Evolutionary conservation across 495 filamentous ascomycete species (phyloP), one percentile per base, ranked within the genome.

Genomic region (Paragyromitra xinjiangensis): DNA sequence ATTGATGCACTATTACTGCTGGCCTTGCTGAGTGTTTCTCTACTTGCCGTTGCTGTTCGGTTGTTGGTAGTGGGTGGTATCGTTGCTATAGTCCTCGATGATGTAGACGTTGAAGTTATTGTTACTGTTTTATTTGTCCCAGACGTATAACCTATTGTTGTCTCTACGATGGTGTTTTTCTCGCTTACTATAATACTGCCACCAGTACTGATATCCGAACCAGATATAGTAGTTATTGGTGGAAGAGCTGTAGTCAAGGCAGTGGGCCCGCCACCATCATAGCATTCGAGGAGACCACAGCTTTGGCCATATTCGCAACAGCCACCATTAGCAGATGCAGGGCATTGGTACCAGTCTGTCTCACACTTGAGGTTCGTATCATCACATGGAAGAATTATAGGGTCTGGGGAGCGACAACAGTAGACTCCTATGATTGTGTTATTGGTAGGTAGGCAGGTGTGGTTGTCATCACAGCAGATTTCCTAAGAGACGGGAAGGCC

Each of bases 311-410:
- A 79, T 56, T 67, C 51, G 50, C 94, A 97, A 81, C 94, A 97
- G 1, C 89, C 90, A 7, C 94, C 93, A 0, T 90, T 87, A 0
- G 84, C 85, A 22, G 86, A 87, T 11, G 88, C 89, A 0, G 88
- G 88, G 73, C 94, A 97, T 62, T 86, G 87, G 65, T 89, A 93
- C 93, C 93, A 97, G 1, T 93, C 93, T 37, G 69, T 92, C 91
- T 80, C 94, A 95, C 34, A 81, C 19, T 48, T 29, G 26, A 80
- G 78, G n/a, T 80, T 69, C n/a, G n/a, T 64, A 24, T 78, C 78
- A 56, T 64, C 68, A 48, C 78, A 80, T 26, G 78, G 78, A 26
- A 64, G 19, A 0, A 12, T 16, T 3, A 77, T 26, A 42, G 72
- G 72, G 11, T 78, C 72, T 24, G 78, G 69, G 14, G 74, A 78